Evolutionary conservation across 768 basidiomycete genomes (phyloP), one percentile per base, ranked within the genome.

Genomic region (Auricularia heimuer): DNA sequence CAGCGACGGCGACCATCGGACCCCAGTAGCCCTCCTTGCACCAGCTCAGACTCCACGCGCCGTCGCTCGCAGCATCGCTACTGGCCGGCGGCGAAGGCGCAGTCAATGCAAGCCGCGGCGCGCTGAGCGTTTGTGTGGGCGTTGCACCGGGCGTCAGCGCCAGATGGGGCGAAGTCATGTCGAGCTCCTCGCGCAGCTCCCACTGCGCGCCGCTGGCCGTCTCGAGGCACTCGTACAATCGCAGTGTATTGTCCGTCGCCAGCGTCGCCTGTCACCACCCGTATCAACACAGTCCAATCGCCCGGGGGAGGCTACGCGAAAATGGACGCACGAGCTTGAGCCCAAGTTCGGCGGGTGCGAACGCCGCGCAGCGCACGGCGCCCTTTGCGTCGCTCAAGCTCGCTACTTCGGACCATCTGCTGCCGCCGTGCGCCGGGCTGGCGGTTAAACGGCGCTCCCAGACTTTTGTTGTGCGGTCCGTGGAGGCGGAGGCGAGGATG

Each of bases 21-120:
- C 96, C 96, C 94, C 94, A 97, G 75, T 94, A 97, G 66, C 83
- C 82, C 70, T 98, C 97, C 71, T 93, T 92, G 75, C 95, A 98
- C 94, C 95, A 99, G 7, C 89, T 89, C 54, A 99, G 75, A 65
- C 87, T 89, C 94, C 94, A 98, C 1, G 91, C 95, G 3, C 93
- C 93, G 64, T 93, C 39, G 39, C 8, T 88, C 2, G 92, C 92
- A 0, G 54, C 6, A 74, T 95, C 90, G 51, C 80, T 65, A n/a
- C 36, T 64, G 36, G 37, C 61, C 2, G 61, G 51, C 4, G 56
- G 21, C n/a, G 67, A 56, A 11, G 65, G 65, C 8, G 67, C 4
- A 14, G 37, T 44, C 29, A 64, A 54, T 18, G 62, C 47, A 29
- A 21, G 42, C 44, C 39, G 67, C 45, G 35, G 54, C 60, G 60